phyloP scores from a whole-genome alignment of 352 stramenopile genomes.

The Phytophthora multivora region DNA sequence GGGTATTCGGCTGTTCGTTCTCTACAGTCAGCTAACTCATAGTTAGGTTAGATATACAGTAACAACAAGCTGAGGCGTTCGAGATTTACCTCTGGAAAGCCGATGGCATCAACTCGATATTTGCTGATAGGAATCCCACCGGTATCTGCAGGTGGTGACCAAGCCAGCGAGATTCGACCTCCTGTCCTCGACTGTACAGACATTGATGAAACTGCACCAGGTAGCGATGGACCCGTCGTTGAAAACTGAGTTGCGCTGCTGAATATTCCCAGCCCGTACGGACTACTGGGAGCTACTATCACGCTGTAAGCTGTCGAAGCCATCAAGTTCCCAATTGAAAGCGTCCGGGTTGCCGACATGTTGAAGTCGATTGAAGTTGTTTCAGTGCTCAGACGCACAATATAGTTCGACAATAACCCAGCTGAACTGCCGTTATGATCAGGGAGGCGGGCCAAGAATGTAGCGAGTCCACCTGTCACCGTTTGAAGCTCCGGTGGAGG shows the following conservation, averaged over 20 bases:
- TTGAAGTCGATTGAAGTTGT: constrained; percentile 13
- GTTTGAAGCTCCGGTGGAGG: constrained; percentile 21
- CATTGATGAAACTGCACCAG: constrained; percentile 29
- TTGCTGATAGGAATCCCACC: constrained; percentile 62
- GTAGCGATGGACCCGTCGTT: constrained; percentile 45
- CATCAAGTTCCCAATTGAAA: constrained; percentile 38
- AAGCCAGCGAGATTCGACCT: constrained; percentile 46
- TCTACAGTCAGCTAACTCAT: constrained; percentile 18
- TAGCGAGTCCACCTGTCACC: constrained; percentile 49
- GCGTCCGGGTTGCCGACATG: background rate
- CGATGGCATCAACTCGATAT: constrained; percentile 52
- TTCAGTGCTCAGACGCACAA: constrained; percentile 35
- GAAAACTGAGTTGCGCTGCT: constrained; percentile 42
- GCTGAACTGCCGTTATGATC: constrained; percentile 56
- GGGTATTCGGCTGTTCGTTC: constrained; percentile 16
- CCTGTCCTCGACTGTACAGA: constrained; percentile 31
- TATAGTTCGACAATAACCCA: constrained; percentile 39
- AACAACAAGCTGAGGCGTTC: background rate
- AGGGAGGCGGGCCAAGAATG: constrained; percentile 35
- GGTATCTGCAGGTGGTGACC: constrained; percentile 49
- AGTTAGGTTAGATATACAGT: background rate
- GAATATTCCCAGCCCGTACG: constrained; percentile 35
- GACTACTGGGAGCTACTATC: constrained; percentile 44
- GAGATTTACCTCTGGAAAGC: constrained; percentile 16
- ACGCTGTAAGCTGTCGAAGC: constrained; percentile 45